Evolutionary conservation across 1,139 yeast species (phyloP).

Genomic region (Saccharomycopsis phalli): DNA sequence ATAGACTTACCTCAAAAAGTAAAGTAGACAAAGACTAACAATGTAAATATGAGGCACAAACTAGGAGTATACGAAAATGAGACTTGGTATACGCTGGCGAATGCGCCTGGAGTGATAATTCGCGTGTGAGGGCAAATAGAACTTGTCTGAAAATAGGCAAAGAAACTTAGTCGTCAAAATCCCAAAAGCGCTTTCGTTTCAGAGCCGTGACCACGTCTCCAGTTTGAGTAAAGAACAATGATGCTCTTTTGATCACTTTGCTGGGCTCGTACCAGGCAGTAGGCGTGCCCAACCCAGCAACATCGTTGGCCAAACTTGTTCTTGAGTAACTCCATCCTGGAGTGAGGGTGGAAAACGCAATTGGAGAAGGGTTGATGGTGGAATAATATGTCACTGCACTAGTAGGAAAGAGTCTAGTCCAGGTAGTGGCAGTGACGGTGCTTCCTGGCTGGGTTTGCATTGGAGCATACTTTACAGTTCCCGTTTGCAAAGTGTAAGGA

Average conservation of each 20-base stretch:
- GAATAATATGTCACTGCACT: conserved; percentile 55
- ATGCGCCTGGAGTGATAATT: too few relatives aligned
- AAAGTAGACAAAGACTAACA: too few relatives aligned
- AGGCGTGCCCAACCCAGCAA: conserved; percentile 61
- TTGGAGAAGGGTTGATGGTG: conserved; percentile 35
- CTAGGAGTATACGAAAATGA: too few relatives aligned
- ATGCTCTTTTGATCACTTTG: conserved; percentile 21
- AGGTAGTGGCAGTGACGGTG: conserved; percentile 53
- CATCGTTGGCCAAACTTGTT: conserved; percentile 56
- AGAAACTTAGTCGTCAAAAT: conserved; percentile 9
- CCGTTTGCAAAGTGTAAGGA: conserved; percentile 70
- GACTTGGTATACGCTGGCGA: too few relatives aligned
- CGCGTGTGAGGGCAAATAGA: background rate
- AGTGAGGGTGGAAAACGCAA: conserved; percentile 54
- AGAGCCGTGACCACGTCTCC: conserved; percentile 1
- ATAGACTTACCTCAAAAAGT: too few relatives aligned
- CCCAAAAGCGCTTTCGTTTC: conserved; percentile 16
- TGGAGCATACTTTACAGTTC: conserved; percentile 70
- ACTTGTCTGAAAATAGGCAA: background rate
- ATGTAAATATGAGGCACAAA: too few relatives aligned
- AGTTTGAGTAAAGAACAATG: background rate
- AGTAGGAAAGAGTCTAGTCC: conserved; percentile 56
- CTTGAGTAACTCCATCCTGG: conserved; percentile 77
- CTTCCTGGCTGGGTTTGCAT: conserved; percentile 85
- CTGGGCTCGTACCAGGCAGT: conserved; percentile 42